phyloP scores from a whole-genome alignment of 1,139 yeast species.

The Taphrina communis region DNA sequence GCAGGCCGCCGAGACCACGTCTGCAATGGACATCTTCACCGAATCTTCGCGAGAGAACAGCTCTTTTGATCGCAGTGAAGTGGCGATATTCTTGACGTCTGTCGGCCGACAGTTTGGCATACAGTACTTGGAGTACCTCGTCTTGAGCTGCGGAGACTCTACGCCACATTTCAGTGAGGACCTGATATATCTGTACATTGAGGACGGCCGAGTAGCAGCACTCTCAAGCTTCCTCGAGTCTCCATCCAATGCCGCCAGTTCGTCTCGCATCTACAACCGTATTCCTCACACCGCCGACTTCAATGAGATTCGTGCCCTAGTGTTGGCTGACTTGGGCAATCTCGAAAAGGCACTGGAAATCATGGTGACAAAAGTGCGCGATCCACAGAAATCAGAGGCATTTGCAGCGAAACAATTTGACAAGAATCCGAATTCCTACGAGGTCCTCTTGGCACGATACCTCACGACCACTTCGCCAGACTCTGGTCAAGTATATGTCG shows the following conservation, averaged over 20 bases:
- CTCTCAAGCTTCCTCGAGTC: constrained; percentile 46
- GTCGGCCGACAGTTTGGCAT: constrained; percentile 55
- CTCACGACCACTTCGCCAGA: constrained; percentile 47
- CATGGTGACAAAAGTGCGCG: constrained; percentile 64
- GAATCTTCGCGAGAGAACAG: constrained; percentile 69
- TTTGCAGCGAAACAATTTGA: constrained; percentile 63
- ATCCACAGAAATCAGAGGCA: constrained; percentile 63
- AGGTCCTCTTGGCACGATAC: constrained; percentile 52
- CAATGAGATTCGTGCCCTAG: constrained; percentile 60
- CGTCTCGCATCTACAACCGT: constrained; percentile 50
- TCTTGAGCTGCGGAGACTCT: constrained; percentile 56
- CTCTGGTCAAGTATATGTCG: constrained; percentile 48
- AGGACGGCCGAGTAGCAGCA: constrained; percentile 48
- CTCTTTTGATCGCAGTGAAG: constrained; percentile 61
- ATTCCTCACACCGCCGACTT: constrained; percentile 49
- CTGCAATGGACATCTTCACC: constrained; percentile 66
- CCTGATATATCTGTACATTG: constrained; percentile 64
- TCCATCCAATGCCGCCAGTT: constrained; percentile 51
- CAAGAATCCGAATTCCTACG: constrained; percentile 49
- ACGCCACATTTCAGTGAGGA: constrained; percentile 60
- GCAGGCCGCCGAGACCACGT: constrained; percentile 38
- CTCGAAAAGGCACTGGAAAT: constrained; percentile 71
- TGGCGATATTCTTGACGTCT: constrained; percentile 57
- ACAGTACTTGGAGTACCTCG: constrained; percentile 67
- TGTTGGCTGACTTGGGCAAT: constrained; percentile 65